Evolutionary conservation across 352 stramenopile species (phyloP), one percentile per base, ranked within the genome.

Genomic region (Globisporangium apiculatum): DNA sequence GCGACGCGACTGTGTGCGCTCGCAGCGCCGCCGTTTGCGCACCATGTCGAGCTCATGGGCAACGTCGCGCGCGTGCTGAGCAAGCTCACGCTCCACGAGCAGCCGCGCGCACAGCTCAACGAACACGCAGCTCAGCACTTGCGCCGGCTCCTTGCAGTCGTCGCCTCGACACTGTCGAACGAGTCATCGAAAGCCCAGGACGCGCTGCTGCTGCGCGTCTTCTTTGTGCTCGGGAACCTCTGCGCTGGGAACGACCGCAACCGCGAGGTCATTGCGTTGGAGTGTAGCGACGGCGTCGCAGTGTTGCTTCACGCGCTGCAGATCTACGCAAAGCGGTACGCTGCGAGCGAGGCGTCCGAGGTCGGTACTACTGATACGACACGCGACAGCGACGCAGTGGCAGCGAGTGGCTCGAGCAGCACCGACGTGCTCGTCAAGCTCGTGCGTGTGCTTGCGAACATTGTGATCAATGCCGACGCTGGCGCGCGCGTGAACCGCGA

Each of bases 161-260:
- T 90, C 7, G 56, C 64, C 15, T 67, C 79, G 18, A 71, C 86
- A 31, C 67, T 61, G 3, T 36, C 50, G 0, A 49, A 4, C 5
- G 45, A 49, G 5, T 1, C 14, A 14, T 12, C 7, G 40, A 18
- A 31, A 4, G 71, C 69, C 38, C 79, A 89, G 40, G 76, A 86
- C 46, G 58, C 73, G 24, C 63, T 91, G 15, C 69, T 93, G 15
- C 60, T 96, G 9, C 85, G 88, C 10, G 67, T 90, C 24, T 86
- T 85, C 57, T 96, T 96, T 57, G 69, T 85, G 40, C 67, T 96
- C 1, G 88, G 86, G 1, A 96, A 96, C 58, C 64, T 95, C n/a
- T 95, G 85, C 54, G 86, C 88, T 24, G 76, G 72, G 3, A 95
- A 94, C 54, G 86, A 96, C 45, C 71, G 73, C 45, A 95, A 92